Base-by-base conservation (phyloP, 768 basidiomycete genomes). In the Lactarius hatsudake region DNA sequence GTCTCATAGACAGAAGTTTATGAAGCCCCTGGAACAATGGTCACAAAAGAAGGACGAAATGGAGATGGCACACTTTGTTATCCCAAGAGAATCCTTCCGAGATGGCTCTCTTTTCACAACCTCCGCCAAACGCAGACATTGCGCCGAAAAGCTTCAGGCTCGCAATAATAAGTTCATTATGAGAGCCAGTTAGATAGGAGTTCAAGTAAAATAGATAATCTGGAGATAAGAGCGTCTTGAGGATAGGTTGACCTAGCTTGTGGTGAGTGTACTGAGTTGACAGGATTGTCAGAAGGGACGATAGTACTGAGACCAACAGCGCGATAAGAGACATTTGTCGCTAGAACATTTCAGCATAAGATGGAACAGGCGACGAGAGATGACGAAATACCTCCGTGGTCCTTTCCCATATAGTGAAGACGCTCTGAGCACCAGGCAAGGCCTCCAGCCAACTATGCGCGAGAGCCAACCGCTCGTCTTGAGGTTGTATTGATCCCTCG, bases 1-100 rank as follows among this genome's bases (percentile, higher is more conserved):
- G 82, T 34, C 91, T 81, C 89, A 91, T 90, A 48, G 82, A 79
- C 30, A 91, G 73, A 1, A 94, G 74, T 76, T 86, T 91, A 3
- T 85, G 82, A 3, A 92, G 77, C 30, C 82, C 82, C 91, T 93
- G 61, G 5, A 5, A 20, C 8, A 43, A 36, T 57, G 61, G 54
- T 32, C 67, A 38, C 17, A 57, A 42, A 65, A 38, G 30, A 59
- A 13, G 23, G 30, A 55, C 26, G 32, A 48, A 54, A 59, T 0
- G 20, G 23, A 34, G 2, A 51, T 18, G 1, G 72, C 76, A 1
- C 61, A 87, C 92, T 81, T 92, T 93, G 36, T 82, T 80, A 65
- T 91, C 90, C 92, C 92, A 94, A 7, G 85, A 83, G 75, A 94
- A 91, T 0, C 80, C 80, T 62, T 93, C 91, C 32, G 88, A 75